A percentile compares a stretch with the other conserved stretches of the same genome.
These are phyloP conservation scores for Delonix regia DNA, from an alignment of 306 rosid genomes.

Conservation along the genomic window DNA sequence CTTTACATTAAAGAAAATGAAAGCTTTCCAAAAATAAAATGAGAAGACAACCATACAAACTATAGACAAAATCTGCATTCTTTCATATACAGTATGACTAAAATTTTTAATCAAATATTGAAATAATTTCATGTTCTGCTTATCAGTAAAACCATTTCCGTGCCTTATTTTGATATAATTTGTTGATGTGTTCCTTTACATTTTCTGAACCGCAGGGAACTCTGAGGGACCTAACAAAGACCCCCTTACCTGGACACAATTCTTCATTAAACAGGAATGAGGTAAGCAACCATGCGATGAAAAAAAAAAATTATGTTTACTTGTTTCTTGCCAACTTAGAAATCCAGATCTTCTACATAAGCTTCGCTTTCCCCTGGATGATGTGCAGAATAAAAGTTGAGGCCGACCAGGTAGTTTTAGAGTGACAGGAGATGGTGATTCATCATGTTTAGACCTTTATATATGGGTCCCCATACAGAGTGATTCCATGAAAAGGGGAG, in stretches of 20 bases:
- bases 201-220: slow-evolving; percentile 55
- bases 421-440: slow-evolving; percentile 38
- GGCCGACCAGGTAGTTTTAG: slow-evolving; percentile 42
- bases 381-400: slow-evolving; percentile 49
- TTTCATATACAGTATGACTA: background rate
- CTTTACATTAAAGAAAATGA: background rate
- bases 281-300: slow-evolving; percentile 35
- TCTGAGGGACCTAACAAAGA: slow-evolving; percentile 67
- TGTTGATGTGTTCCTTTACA: slow-evolving; percentile 4
- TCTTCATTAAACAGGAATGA: slow-evolving; percentile 53
- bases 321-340: background rate
- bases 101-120: slow-evolving; percentile 7
- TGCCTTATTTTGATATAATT: slow-evolving; percentile 9
- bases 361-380: slow-evolving; percentile 17
- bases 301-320: background rate
- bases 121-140: slow-evolving; percentile 11
- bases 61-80: background rate
- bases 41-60: background rate
- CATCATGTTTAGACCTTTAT: slow-evolving; percentile 14
- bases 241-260: slow-evolving; percentile 52
- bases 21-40: slow-evolving; percentile 3
- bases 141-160: background rate
- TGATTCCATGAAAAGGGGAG: slow-evolving; percentile 27
- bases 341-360: background rate
- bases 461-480: slow-evolving; percentile 19